These are phyloP conservation scores for Orobanche coerulescens DNA, from an alignment of 257 asterid genomes.

Conservation along the genomic window DNA sequence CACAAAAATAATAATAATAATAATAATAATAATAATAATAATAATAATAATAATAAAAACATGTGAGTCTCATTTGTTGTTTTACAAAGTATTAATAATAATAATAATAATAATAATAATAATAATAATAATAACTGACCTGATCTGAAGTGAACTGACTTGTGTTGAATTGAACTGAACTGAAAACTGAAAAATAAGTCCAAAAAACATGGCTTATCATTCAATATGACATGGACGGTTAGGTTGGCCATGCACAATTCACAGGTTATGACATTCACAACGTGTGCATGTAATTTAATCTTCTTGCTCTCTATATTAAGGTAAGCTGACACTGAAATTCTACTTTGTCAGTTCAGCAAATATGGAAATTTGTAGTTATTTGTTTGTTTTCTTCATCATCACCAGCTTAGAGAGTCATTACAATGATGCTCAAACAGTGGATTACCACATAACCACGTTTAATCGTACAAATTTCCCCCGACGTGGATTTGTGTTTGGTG, in stretches of 20 bases:
- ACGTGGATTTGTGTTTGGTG: constrained; percentile 28
- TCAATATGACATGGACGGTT: not conserved
- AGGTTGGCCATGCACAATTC: constrained; percentile 17
- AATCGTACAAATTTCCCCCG: constrained; percentile 24
- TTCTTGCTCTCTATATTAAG: not conserved
- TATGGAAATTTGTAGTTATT: constrained; percentile 4
- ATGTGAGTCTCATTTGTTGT: too few species aligned
- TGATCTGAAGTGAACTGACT: too few species aligned
- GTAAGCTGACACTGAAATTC: not conserved
- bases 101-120: too few species aligned
- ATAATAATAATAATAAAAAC: too few species aligned
- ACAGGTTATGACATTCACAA: not conserved
- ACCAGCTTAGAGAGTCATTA: not conserved
- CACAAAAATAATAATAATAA: too few species aligned
- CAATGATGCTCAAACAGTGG: not conserved
- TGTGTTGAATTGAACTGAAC: too few species aligned
- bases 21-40: too few species aligned
- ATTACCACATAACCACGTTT: constrained; percentile 9
- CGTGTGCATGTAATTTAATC: constrained; percentile 12
- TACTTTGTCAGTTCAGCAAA: not conserved
- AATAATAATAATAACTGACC: too few species aligned
- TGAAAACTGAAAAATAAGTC: too few species aligned
- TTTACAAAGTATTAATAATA: too few species aligned
- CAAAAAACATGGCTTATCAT: too few species aligned
- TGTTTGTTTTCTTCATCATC: constrained; percentile 2